These are phyloP conservation scores for Melocanna baccifera DNA, from an alignment of 176 grass and related monocot genomes.

Conservation along the genomic window DNA sequence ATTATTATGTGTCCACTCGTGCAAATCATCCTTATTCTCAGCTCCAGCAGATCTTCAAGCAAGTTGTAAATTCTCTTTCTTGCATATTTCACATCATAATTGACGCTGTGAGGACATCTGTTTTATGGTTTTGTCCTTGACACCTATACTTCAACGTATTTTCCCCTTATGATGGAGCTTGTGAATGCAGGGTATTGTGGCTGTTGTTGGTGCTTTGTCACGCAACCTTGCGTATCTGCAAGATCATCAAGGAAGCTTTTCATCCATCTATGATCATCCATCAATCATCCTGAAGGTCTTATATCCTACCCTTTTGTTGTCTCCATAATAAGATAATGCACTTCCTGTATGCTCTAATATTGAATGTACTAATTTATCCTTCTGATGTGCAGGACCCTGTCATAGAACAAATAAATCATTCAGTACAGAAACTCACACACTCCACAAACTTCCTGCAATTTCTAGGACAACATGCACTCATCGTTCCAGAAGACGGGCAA, in stretches of 20 bases:
- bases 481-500: slow-evolving; percentile 48
- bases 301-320: neutral
- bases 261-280: slow-evolving; percentile 94
- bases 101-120: neutral
- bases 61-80: slow-evolving; percentile 69
- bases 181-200: slow-evolving; percentile 71
- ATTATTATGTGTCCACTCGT: slow-evolving; percentile 87
- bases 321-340: neutral
- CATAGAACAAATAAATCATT: slow-evolving; percentile 93
- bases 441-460: slow-evolving; percentile 88
- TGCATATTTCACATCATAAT: neutral
- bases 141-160: neutral
- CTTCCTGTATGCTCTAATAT: neutral
- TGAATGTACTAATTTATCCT: neutral
- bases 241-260: slow-evolving; percentile 60
- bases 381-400: slow-evolving; percentile 69
- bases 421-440: slow-evolving; percentile 75
- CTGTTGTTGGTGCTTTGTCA: slow-evolving; percentile 88
- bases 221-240: slow-evolving; percentile 80
- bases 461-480: slow-evolving; percentile 78
- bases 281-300: slow-evolving; percentile 61
- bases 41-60: slow-evolving; percentile 91
- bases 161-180: slow-evolving; percentile 13
- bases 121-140: neutral
- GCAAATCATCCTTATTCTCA: slow-evolving; percentile 91